These are phyloP conservation scores for Wickerhamiella shivajii DNA, from an alignment of 805 yeast species.

Conservation along the genomic window DNA sequence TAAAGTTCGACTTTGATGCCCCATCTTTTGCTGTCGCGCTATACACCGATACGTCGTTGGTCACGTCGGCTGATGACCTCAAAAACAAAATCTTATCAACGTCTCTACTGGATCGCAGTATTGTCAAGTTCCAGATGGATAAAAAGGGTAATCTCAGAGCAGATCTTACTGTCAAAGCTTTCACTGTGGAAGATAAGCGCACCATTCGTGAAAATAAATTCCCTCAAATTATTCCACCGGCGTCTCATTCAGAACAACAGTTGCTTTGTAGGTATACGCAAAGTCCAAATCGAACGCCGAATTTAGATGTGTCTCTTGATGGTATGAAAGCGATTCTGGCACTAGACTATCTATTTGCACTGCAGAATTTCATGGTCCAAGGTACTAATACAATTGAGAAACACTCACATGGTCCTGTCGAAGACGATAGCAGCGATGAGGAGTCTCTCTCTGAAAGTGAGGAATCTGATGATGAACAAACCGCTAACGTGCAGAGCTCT, in stretches of 20 bases:
- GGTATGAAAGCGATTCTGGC: conserved; percentile 74
- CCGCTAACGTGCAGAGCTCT: background rate
- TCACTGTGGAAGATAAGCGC: conserved; percentile 66
- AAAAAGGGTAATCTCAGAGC: conserved; percentile 43
- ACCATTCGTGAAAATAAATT: conserved; percentile 48
- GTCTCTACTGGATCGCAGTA: conserved; percentile 46
- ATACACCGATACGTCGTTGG: conserved; percentile 36
- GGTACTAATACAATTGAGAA: background rate
- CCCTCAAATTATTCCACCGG: conserved; percentile 65
- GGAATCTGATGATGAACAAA: conserved; percentile 9
- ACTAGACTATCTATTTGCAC: conserved; percentile 66
- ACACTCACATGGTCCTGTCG: conserved; percentile 8
- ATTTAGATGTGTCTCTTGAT: conserved; percentile 36
- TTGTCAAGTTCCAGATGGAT: conserved; percentile 35
- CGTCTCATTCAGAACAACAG: conserved; percentile 49
- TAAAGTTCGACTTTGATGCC: conserved; percentile 14
- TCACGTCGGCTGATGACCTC: conserved; percentile 16
- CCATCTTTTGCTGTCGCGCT: conserved; percentile 34
- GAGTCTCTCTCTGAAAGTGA: conserved; percentile 10
- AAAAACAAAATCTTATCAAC: conserved; percentile 32
- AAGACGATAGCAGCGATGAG: conserved; percentile 11
- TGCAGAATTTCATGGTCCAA: conserved; percentile 39
- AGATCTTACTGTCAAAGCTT: conserved; percentile 51
- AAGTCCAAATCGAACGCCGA: conserved; percentile 13
- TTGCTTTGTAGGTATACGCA: conserved; percentile 37